phyloP scores from a whole-genome alignment of 805 yeast genomes.

The Saccharomycopsis lassenensis region DNA sequence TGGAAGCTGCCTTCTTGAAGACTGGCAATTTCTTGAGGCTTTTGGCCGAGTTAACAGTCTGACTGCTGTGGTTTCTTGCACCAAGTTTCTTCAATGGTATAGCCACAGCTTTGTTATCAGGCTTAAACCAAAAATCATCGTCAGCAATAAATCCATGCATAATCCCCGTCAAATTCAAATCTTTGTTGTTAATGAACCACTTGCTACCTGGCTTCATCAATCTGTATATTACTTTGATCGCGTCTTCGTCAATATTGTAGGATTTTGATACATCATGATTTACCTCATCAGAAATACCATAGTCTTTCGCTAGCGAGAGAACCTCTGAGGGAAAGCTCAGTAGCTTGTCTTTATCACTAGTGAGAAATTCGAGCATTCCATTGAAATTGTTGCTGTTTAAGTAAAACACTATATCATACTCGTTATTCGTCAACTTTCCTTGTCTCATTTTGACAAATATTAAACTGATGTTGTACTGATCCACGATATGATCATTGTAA shows the following conservation, averaged over 20 bases:
- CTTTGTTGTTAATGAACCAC: slow-evolving; percentile 7
- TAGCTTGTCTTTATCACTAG: not conserved
- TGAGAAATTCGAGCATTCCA: slow-evolving; percentile 1
- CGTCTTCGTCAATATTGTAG: slow-evolving; percentile 6
- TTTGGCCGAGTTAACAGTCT: not conserved
- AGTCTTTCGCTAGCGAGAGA: too few relatives aligned
- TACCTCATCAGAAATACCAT: too few relatives aligned
- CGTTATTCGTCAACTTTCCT: slow-evolving; percentile 3
- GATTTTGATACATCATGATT: too few relatives aligned
- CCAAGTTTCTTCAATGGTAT: slow-evolving; percentile 4
- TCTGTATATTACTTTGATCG: slow-evolving; percentile 6
- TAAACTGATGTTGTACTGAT: slow-evolving; percentile 15
- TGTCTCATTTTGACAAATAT: slow-evolving; percentile 6
- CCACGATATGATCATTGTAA: slow-evolving; percentile 7
- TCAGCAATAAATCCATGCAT: slow-evolving; percentile 14
- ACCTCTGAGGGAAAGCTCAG: too few relatives aligned
- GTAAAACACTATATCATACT: slow-evolving; percentile 5
- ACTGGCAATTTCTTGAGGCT: not conserved
- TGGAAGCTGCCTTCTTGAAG: slow-evolving; percentile 1
- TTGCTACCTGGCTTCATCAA: slow-evolving; percentile 7
- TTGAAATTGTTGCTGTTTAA: slow-evolving; percentile 6
- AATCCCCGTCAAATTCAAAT: slow-evolving; percentile 3
- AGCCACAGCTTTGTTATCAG: slow-evolving; percentile 2
- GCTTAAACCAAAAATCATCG: slow-evolving; percentile 12
- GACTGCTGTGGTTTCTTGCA: not conserved